phyloP scores from a whole-genome alignment of 345 rosid species.

The Ailanthus altissimus region DNA sequence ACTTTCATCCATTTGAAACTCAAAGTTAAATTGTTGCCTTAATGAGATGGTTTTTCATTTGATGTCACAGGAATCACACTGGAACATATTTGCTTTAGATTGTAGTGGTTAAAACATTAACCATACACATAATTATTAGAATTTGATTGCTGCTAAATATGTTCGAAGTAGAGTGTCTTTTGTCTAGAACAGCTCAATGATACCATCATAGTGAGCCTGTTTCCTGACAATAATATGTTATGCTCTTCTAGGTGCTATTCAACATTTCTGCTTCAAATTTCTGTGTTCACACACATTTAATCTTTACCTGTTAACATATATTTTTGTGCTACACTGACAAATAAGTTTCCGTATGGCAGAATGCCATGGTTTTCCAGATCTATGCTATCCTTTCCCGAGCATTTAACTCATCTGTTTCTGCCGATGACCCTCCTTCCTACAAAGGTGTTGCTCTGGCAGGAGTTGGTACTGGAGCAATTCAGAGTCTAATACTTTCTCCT shows the following conservation, averaged over 20 bases:
- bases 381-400: conserved; percentile 82
- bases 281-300: neutral
- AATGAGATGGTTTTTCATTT: neutral
- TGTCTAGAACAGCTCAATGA: too few relatives aligned
- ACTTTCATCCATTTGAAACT: too few relatives aligned
- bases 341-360: conserved; percentile 47
- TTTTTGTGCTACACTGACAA: neutral
- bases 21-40: neutral
- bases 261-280: neutral
- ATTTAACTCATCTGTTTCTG: conserved; percentile 49
- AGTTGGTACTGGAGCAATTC: conserved; percentile 78
- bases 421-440: conserved; percentile 74
- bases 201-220: neutral
- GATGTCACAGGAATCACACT: neutral
- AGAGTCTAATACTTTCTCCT: conserved; percentile 73
- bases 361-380: conserved; percentile 91
- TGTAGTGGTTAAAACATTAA: neutral
- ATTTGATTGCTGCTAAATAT: neutral
- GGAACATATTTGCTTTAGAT: neutral
- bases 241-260: neutral
- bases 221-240: neutral
- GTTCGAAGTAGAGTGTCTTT: neutral
- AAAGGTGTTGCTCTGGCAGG: conserved; percentile 85
- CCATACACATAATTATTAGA: neutral
- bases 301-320: neutral